Evolutionary conservation across 208 protist species (phyloP).

Genomic region (Trypanosoma scelopori): DNA sequence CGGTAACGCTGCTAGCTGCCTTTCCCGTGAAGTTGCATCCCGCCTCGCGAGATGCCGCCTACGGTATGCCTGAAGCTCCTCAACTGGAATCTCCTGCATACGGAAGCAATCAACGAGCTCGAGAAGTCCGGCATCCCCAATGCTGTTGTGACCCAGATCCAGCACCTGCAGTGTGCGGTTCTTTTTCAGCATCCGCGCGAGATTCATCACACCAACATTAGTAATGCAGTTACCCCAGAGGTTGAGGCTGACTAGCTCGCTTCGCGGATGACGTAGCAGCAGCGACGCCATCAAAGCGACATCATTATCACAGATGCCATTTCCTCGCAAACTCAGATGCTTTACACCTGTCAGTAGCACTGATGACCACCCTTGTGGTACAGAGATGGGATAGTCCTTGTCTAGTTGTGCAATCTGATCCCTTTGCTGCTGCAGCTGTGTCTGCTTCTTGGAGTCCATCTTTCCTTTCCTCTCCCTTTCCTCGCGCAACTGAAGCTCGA

Average conservation of each 20-base stretch:
- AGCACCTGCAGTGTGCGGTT: slow-evolving; percentile 70
- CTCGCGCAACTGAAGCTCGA: slow-evolving; percentile 74
- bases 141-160: slow-evolving; percentile 80
- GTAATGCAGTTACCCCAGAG: slow-evolving; percentile 88
- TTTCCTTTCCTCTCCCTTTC: slow-evolving; percentile 84
- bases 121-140: slow-evolving; percentile 72
- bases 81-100: slow-evolving; percentile 61
- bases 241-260: slow-evolving; percentile 78
- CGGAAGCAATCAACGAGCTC: slow-evolving; percentile 63
- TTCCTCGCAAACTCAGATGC: slow-evolving; percentile 78
- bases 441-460: slow-evolving; percentile 73
- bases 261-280: slow-evolving; percentile 49
- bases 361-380: slow-evolving; percentile 70
- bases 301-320: slow-evolving; percentile 69
- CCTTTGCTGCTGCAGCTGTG: slow-evolving; percentile 70
- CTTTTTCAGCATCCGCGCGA: slow-evolving; percentile 56
- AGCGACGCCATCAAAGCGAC: slow-evolving; percentile 44
- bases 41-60: slow-evolving; percentile 48
- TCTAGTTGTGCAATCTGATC: slow-evolving; percentile 64
- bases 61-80: slow-evolving; percentile 51
- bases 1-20: slow-evolving; percentile 34
- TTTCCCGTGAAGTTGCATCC: slow-evolving; percentile 54
- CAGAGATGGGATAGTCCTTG: slow-evolving; percentile 52
- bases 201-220: slow-evolving; percentile 51
- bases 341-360: slow-evolving; percentile 77